Evolutionary conservation across 2,329 filamentous ascomycete genomes (phyloP), one percentile per base, ranked within the genome.

Genomic region (Fusarium solani-melongenae): DNA sequence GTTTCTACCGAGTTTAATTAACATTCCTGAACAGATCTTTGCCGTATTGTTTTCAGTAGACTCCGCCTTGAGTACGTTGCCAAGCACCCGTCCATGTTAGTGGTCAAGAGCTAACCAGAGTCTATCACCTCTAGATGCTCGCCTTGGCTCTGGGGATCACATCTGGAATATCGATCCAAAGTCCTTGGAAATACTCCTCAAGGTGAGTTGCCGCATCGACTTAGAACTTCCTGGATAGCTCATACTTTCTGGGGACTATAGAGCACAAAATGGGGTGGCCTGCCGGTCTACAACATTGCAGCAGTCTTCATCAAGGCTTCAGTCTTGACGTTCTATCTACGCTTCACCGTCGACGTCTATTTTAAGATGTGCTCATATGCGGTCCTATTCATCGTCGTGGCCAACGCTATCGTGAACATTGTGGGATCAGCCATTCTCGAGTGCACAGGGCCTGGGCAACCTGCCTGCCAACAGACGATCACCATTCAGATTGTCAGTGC

Each of bases 281-380:
- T 62, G 11, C 66, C 62, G 4, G 11, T 56, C 3, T 77, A 76
- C 39, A 76, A 73, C 39, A 29, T 76, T 7, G 66, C 72, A 2
- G 69, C 70, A 1, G 36, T 76, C 12, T 77, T 76, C 15, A 71
- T 69, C 22, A 77, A 77, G 20, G 70, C 66, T 5, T 76, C 75
- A 2, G 71, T 77, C 14, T 55, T 77, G 5, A 38, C 64, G 17
- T 77, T 77, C 14, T 77, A 74, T 49, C 66, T 77, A 1, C 74
- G 75, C 2, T 77, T 77, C 17, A 63, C 65, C 10, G 53, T 66
- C 29, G 62, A 66, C 7, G 9, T 17, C 17, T 36, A 53, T 14
- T 69, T 62, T 4, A 55, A 44, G 22, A n/a, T 44, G 4, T 57
- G 41, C 11, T 22, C 36, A 14, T 69, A 66, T 29, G 11, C 7